A percentile compares a stretch with the other conserved stretches of the same genome.
Evolutionary conservation across 768 basidiomycete species (phyloP).

Genomic region (Tulasnella sp.): DNA sequence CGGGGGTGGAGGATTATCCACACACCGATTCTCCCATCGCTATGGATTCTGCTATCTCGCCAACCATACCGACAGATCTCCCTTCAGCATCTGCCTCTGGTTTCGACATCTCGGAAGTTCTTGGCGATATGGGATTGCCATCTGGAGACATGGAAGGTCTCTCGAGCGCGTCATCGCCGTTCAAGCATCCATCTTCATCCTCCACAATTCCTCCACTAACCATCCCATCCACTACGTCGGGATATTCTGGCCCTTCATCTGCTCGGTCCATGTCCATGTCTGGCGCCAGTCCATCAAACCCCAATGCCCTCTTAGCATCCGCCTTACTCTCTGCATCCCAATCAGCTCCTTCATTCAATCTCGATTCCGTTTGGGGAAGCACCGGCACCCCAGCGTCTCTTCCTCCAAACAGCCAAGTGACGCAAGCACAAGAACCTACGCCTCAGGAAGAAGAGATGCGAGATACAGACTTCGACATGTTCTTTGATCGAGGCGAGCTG

Average conservation of each 20-base stretch:
- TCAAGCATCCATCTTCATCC: not conserved
- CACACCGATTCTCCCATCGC: conserved; percentile 2
- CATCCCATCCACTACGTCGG: not conserved
- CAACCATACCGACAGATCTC: not conserved
- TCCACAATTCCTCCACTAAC: not conserved
- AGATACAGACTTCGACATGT: conserved; percentile 82
- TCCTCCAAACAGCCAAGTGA: not conserved
- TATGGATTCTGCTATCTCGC: not conserved
- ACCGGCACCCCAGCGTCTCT: not conserved
- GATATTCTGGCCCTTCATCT: not conserved
- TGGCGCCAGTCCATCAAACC: not conserved
- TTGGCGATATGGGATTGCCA: conserved; percentile 2
- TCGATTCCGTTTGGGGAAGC: conserved; percentile 59
- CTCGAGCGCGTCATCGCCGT: not conserved
- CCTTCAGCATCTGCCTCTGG: not conserved
- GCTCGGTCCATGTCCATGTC: conserved; percentile 3
- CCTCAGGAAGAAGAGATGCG: conserved; percentile 35
- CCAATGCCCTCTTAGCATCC: conserved; percentile 7
- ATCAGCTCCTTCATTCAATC: conserved; percentile 40
- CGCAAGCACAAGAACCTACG: conserved; percentile 21
- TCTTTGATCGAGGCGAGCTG: conserved; percentile 44
- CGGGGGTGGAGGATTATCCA: not conserved
- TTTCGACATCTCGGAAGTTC: conserved; percentile 9
- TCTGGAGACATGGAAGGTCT: not conserved
- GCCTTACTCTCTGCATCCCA: conserved; percentile 32